A percentile compares a stretch with the other conserved stretches of the same genome.
Conservation (phyloP, 202 grass and related monocot species). For the Miscanthus sacchariflorus region DNA sequence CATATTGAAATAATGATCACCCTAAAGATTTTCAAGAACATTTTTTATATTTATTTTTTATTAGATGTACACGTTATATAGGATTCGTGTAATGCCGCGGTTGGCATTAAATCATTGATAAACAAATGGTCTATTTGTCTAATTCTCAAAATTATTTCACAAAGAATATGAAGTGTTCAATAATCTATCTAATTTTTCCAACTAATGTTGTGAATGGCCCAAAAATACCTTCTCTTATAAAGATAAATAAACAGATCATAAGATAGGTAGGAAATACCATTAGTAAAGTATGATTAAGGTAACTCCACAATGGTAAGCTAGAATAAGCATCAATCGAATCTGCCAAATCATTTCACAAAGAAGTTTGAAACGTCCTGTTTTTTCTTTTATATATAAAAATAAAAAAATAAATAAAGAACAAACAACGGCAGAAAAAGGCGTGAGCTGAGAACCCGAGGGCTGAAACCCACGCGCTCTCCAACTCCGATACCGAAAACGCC, state of each 20-base stretch:
- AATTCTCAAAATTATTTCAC: not conserved
- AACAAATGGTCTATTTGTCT: not conserved
- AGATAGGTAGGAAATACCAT: not conserved
- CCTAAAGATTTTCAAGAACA: no score
- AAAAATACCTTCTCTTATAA: not conserved
- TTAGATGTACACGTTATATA: no score
- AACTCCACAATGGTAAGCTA: no score
- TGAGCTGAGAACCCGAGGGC: constrained; percentile 35
- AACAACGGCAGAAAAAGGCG: not conserved
- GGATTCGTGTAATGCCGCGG: no score
- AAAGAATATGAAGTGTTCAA: not conserved
- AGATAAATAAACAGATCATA: not conserved
- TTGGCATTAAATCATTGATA: not conserved
- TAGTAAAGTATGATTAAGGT: not conserved
- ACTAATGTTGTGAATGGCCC: not conserved
- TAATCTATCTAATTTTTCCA: no score
- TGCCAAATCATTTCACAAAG: not conserved
- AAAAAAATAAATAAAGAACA: not conserved
- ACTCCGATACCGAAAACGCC: constrained; percentile 6
- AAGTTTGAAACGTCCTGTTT: not conserved
- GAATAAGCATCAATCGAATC: not conserved
- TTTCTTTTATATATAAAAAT: not conserved
- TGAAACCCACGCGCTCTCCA: constrained; percentile 20
- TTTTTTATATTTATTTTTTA: no score
- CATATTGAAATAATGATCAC: no score